Conservation (phyloP, 2,329 filamentous ascomycete species). For the Mariannaea elegans region DNA sequence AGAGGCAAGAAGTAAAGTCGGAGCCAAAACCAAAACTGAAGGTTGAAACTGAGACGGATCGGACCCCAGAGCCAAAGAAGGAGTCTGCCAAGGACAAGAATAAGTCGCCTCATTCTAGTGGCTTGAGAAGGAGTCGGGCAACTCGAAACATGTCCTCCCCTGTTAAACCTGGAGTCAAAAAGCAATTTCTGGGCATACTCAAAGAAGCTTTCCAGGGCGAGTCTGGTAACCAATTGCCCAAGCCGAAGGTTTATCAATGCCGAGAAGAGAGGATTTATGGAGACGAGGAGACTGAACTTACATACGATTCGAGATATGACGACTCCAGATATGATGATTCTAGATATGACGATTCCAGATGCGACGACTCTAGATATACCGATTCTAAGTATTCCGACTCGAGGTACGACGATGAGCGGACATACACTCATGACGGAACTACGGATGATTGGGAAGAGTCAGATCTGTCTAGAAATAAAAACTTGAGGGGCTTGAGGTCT, state of each 20-base stretch:
- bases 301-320: constrained; percentile 32
- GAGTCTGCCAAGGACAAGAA: constrained; percentile 27
- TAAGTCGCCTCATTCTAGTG: constrained; percentile 44
- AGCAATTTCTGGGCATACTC: constrained; percentile 65
- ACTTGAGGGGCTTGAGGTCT: constrained; percentile 25
- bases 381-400: constrained; percentile 5
- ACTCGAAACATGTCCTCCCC: constrained; percentile 61
- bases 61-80: constrained; percentile 31
- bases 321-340: constrained; percentile 19
- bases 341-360: constrained; percentile 9
- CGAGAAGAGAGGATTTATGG: constrained; percentile 52
- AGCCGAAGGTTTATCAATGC: constrained; percentile 59
- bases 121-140: constrained; percentile 65
- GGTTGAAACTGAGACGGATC: constrained; percentile 20
- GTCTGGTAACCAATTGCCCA: constrained; percentile 58
- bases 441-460: constrained; percentile 40
- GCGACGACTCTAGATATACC: constrained; percentile 5
- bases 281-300: constrained; percentile 38
- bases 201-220: constrained; percentile 71
- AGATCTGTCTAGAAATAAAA: constrained; percentile 32
- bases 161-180: constrained; percentile 56
- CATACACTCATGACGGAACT: constrained; percentile 29
- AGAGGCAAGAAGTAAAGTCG: constrained; percentile 10
- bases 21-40: constrained; percentile 24
- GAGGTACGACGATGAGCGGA: constrained; percentile 32